A percentile compares a stretch with the other conserved stretches of the same genome.
These are phyloP conservation scores for Calonectria naviculata DNA, from an alignment of 2,329 filamentous ascomycete genomes.

Conservation along the genomic window DNA sequence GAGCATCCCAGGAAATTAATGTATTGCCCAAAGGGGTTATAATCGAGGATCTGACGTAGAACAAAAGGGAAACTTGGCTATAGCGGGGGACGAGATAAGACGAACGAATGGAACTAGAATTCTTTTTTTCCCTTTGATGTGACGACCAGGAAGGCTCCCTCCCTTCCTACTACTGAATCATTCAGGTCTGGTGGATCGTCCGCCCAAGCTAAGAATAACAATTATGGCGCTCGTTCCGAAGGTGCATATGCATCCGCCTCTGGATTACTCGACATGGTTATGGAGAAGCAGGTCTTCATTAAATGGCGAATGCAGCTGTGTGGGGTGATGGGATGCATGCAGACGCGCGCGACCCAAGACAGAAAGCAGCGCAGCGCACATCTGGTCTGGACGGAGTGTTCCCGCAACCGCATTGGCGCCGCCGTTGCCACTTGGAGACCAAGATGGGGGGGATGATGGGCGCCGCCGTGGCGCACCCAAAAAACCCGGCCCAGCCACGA, in stretches of 20 bases:
- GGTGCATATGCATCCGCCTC: not conserved
- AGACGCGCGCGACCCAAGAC: not conserved
- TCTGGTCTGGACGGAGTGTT: not conserved
- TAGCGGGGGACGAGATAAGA: slow-evolving; percentile 5
- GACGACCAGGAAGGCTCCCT: not conserved
- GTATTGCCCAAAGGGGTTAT: not conserved
- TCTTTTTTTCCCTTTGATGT: not conserved
- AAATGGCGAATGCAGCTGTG: not conserved
- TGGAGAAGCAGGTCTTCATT: not conserved
- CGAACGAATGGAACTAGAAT: not conserved
- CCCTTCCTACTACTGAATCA: not conserved
- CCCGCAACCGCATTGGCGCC: slow-evolving; percentile 9
- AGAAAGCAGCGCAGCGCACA: not conserved
- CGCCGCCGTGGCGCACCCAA: slow-evolving; percentile 25
- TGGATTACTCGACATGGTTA: not conserved
- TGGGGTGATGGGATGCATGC: slow-evolving; percentile 2
- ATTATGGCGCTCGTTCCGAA: slow-evolving; percentile 2
- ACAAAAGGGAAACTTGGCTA: slow-evolving; percentile 4
- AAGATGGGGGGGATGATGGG: slow-evolving; percentile 21
- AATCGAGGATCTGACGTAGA: slow-evolving; percentile 1
- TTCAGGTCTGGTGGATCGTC: not conserved
- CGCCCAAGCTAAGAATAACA: not conserved
- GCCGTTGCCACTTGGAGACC: slow-evolving; percentile 16
- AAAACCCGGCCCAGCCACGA: slow-evolving; percentile 25
- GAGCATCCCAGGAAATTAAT: not conserved